phyloP scores from a whole-genome alignment of 805 yeast species.

The Pichia ethanolica region DNA sequence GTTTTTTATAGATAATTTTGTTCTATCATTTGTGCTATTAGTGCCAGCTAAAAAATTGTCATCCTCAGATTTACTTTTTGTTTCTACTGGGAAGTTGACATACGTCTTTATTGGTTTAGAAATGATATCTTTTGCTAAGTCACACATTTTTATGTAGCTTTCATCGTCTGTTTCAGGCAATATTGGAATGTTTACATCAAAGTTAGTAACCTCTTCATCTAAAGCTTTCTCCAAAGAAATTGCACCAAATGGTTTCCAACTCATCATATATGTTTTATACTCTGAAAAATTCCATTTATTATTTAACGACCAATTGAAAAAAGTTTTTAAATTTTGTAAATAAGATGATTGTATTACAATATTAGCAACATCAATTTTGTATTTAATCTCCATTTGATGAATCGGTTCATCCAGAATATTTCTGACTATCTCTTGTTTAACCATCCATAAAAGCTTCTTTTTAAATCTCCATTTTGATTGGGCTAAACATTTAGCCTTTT shows the following conservation, averaged over 20 bases:
- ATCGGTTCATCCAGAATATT: neutral
- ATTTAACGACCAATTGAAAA: too few species aligned
- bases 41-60: too few species aligned
- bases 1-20: too few species aligned
- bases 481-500: too few species aligned
- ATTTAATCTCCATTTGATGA: neutral
- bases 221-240: neutral
- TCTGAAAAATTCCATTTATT: slow-evolving; percentile 1
- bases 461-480: neutral
- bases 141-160: neutral
- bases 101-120: too few species aligned
- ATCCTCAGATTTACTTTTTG: too few species aligned
- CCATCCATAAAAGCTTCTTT: too few species aligned
- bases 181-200: neutral
- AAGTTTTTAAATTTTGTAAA: neutral
- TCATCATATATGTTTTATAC: slow-evolving; percentile 1
- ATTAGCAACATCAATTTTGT: neutral
- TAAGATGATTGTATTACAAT: neutral
- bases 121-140: neutral
- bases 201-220: neutral
- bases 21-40: too few species aligned
- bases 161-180: neutral
- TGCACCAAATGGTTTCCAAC: slow-evolving; percentile 4
- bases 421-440: too few species aligned
- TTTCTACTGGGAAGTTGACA: neutral